A percentile compares a stretch with the other conserved stretches of the same genome.
phyloP scores from a whole-genome alignment of 805 yeast species.

The Tetrapisispora namnaoensis region DNA sequence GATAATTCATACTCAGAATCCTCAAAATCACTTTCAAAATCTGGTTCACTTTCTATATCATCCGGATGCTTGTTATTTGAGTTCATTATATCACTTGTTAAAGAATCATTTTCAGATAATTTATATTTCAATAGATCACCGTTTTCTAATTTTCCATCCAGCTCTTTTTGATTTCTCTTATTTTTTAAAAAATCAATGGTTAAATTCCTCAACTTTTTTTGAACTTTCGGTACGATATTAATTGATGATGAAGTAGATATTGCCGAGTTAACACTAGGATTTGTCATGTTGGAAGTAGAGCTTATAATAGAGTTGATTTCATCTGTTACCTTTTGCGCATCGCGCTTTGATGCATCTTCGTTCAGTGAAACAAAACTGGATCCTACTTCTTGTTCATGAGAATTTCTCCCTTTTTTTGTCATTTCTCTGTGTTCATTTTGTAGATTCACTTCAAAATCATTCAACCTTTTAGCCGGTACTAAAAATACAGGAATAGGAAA shows the following conservation, averaged over 20 bases:
- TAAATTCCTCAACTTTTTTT: background rate
- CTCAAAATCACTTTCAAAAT: background rate
- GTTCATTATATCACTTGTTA: background rate
- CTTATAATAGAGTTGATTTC: background rate
- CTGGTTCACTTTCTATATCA: conserved; percentile 1
- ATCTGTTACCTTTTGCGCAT: background rate
- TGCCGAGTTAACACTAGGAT: background rate
- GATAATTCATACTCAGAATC: background rate
- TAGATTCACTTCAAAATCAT: conserved; percentile 18
- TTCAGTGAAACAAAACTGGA: background rate
- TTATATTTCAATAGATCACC: background rate
- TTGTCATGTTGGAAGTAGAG: background rate
- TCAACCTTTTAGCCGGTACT: conserved; percentile 23
- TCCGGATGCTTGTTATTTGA: background rate
- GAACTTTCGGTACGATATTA: background rate
- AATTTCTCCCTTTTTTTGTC: background rate
- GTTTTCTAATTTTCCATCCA: background rate
- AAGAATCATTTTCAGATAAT: background rate
- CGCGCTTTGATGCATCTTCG: background rate
- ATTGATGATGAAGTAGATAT: background rate
- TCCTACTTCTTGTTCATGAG: background rate
- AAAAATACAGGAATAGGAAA: conserved; percentile 26
- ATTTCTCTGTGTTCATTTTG: conserved; percentile 5
- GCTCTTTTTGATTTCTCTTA: background rate
- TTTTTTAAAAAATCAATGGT: background rate